Base-by-base conservation (phyloP, 106 monocot genomes). In the Hemerocallis citrina region DNA sequence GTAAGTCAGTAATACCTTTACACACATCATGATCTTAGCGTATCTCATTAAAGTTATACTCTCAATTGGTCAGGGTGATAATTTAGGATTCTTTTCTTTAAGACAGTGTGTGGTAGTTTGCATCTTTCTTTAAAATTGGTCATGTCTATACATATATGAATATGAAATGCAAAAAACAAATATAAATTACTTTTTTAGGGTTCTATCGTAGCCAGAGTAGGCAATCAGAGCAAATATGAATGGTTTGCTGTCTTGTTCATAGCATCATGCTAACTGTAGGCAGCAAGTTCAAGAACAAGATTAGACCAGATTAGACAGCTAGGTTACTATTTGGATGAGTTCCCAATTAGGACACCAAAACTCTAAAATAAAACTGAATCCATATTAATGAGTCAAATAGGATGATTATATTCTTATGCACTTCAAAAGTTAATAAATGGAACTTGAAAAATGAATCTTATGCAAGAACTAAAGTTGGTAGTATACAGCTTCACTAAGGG, bases 401-500 rank as follows among this genome's bases (percentile, higher is more conserved):
- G 27, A 41, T 61, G 23, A 38, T 12, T 2, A 20, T 23, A 3
- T 59, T 36, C 22, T 50, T 24, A 24, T 50, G 28, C 23, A 23
- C 1, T 25, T 4, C 3, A 27, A 50, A 13, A 13, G 28, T 27
- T 25, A 27, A 50, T 3, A n/a, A 50, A 2, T 27, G 13, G 13
- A 27, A 50, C 2, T 47, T 22, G 13, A 12, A 50, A 50, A 49
- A n/a, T 23, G 14, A 25, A 50, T 62, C 30, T 3, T 22, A 30
- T 10, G 17, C 10, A 7, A 35, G 19, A 56, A 30, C n/a, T n/a
- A n/a, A 32, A 27, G 8, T 34, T 10, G 19, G 42, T 21, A 3
- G 27, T 19, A 44, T 90, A 92, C 92, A 55, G 92, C 98, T 72
- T 92, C 75, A 74, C 72, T 77, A 10, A 98, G 77, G 39, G 92